Evolutionary conservation across 257 asterid genomes (phyloP).

Genomic region (Pogostemon cablin): DNA sequence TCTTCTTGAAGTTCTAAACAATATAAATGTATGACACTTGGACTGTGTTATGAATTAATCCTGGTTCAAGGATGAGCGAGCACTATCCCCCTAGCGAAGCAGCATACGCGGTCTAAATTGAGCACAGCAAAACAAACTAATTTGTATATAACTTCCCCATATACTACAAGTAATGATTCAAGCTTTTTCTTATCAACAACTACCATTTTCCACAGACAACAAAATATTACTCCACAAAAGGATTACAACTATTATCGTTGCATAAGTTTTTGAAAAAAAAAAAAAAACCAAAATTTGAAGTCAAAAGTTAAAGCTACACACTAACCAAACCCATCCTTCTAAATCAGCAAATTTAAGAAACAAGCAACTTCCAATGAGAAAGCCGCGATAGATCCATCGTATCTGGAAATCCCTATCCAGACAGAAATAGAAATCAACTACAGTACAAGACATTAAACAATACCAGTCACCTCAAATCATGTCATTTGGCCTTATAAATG

Average conservation of each 20-base stretch:
- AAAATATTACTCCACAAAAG: too few relatives aligned
- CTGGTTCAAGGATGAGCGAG: too few relatives aligned
- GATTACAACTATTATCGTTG: too few relatives aligned
- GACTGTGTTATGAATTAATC: too few relatives aligned
- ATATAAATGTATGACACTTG: too few relatives aligned
- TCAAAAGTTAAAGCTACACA: slow-evolving; percentile 13
- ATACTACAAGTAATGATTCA: not conserved
- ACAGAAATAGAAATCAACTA: slow-evolving; percentile 4
- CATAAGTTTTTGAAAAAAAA: too few relatives aligned
- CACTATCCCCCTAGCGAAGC: not conserved
- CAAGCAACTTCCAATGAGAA: slow-evolving; percentile 12
- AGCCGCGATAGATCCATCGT: slow-evolving; percentile 32
- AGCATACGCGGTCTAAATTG: not conserved
- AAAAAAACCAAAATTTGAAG: not conserved
- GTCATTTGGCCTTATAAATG: not conserved
- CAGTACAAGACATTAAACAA: not conserved
- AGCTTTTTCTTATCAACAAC: not conserved
- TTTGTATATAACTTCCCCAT: slow-evolving; percentile 14
- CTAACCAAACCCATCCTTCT: slow-evolving; percentile 11
- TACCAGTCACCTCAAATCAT: not conserved
- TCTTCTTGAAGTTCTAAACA: too few relatives aligned
- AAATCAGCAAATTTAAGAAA: slow-evolving; percentile 31
- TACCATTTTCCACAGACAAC: not conserved
- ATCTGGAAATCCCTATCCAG: slow-evolving; percentile 21
- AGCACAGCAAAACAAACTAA: not conserved